Evolutionary conservation across 805 yeast species (phyloP), one percentile per base, ranked within the genome.

Genomic region (Candida hispaniensis): DNA sequence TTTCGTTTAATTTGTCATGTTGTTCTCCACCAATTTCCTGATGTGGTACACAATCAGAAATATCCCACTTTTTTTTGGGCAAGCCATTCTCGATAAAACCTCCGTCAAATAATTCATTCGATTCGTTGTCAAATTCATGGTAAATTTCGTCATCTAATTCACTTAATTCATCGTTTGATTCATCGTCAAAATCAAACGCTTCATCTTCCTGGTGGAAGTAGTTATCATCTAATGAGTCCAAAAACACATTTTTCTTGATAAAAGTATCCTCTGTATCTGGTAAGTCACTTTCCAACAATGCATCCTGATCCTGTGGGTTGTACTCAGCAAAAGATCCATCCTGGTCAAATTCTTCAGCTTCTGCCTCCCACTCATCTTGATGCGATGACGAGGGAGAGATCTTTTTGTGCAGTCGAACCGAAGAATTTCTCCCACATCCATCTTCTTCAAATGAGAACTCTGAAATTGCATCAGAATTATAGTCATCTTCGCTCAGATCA

Each of bases 361-460:
- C 27, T 2, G 12, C 27, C 5, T 30, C 35, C 3, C 27, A 19
- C 22, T 30, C 35, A n/a, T 27, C 23, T 18, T 32, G 23, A 11
- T 16, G 28, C 14, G 22, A 6, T 3, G 23, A n/a, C 11, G 24
- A 32, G n/a, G 28, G 21, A 12, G 23, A 27, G 7, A 28, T 27
- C 9, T 32, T 32, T 28, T 32, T 32, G 17, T 32, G 36, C 4
- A 32, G n/a, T 4, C 36, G 36, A 4, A 32, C 36, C 5, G 36
- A 32, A 10, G 36, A 32, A 28, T 32, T 32, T 32, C 36, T 5
- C 10, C 36, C 36, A 10, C 23, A 32, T 13, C 24, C 36, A 23
- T 32, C 36, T 17, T 32, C 36, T n/a, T 32, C 36, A 23, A 32
- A 32, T 2, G 36, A 32, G 14, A 32, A 32, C 2, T 27, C 36